Percentiles rank a stretch among this genome's conserved stretches.
phyloP scores from a whole-genome alignment of 495 filamentous ascomycete species.

The Penicillium taxi region DNA sequence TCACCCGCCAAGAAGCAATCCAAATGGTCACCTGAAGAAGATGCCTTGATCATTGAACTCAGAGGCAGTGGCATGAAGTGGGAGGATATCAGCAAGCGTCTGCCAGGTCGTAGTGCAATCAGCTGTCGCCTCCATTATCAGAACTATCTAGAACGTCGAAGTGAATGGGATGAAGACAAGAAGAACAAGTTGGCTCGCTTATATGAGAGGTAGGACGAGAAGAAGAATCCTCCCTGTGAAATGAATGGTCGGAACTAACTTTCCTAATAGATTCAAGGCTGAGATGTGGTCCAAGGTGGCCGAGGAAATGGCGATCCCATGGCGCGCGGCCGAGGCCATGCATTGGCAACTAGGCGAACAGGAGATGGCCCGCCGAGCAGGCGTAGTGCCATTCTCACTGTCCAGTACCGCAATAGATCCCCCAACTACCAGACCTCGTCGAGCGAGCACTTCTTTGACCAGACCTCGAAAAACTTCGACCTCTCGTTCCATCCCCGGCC shows the following conservation, averaged over 20 bases:
- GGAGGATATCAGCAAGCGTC: slow-evolving; percentile 89
- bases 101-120: slow-evolving; percentile 86
- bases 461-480: slow-evolving; percentile 36
- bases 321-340: slow-evolving; percentile 94
- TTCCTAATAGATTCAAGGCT: slow-evolving; percentile 86
- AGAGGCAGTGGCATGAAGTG: slow-evolving; percentile 90
- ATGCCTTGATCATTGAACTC: slow-evolving; percentile 80
- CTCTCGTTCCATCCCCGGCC: slow-evolving; percentile 30
- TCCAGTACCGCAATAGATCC: slow-evolving; percentile 54
- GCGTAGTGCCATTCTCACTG: slow-evolving; percentile 69
- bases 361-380: slow-evolving; percentile 88
- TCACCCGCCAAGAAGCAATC: slow-evolving; percentile 89
- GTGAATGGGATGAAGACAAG: slow-evolving; percentile 93
- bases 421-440: slow-evolving; percentile 36
- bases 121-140: slow-evolving; percentile 94
- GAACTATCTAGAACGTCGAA: slow-evolving; percentile 86
- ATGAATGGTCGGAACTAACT: too few species aligned
- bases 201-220: slow-evolving; percentile 77
- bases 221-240: too few species aligned
- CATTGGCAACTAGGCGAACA: slow-evolving; percentile 93
- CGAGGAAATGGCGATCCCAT: slow-evolving; percentile 92
- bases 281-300: slow-evolving; percentile 96
- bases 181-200: slow-evolving; percentile 92
- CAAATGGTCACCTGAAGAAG: slow-evolving; percentile 92
- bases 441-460: slow-evolving; percentile 39